These are phyloP conservation scores for Ambrosiella beaveri DNA, from an alignment of 2,329 filamentous ascomycete genomes.

Conservation along the genomic window DNA sequence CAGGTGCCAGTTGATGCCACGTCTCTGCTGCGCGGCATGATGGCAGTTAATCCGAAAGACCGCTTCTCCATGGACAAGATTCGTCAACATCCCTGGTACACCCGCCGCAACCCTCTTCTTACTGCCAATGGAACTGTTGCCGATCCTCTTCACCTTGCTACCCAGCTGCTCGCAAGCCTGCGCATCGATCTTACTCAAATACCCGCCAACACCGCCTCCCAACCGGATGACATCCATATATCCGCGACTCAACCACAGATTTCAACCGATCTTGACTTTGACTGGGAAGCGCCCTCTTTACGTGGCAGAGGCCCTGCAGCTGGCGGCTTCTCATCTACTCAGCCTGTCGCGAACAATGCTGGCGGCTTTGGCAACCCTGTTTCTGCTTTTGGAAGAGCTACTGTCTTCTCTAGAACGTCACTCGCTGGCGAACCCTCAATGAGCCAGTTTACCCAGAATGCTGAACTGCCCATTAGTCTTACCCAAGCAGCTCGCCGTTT, in stretches of 20 bases:
- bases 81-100: constrained; percentile 89
- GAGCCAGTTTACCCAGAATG: constrained; percentile 68
- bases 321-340: constrained; percentile 29
- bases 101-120: constrained; percentile 61
- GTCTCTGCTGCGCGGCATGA: constrained; percentile 82
- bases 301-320: constrained; percentile 29
- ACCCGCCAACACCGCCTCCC: constrained; percentile 27
- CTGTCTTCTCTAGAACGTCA: constrained; percentile 34
- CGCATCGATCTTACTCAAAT: constrained; percentile 55
- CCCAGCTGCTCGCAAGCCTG: constrained; percentile 81
- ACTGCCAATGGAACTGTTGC: constrained; percentile 54
- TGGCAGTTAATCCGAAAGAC: constrained; percentile 56
- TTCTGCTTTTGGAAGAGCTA: neutral
- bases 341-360: constrained; percentile 25
- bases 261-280: constrained; percentile 50
- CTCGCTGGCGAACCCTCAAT: constrained; percentile 75
- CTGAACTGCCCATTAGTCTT: constrained; percentile 61
- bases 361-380: neutral
- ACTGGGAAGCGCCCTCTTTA: constrained; percentile 65
- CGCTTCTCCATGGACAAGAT: constrained; percentile 79
- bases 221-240: constrained; percentile 3
- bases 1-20: constrained; percentile 56
- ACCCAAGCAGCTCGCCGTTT: constrained; percentile 83
- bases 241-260: constrained; percentile 52
- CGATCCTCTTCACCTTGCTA: constrained; percentile 74